Base-by-base conservation (phyloP, 148 eudicot species). In the Arctostaphylos glauca region DNA sequence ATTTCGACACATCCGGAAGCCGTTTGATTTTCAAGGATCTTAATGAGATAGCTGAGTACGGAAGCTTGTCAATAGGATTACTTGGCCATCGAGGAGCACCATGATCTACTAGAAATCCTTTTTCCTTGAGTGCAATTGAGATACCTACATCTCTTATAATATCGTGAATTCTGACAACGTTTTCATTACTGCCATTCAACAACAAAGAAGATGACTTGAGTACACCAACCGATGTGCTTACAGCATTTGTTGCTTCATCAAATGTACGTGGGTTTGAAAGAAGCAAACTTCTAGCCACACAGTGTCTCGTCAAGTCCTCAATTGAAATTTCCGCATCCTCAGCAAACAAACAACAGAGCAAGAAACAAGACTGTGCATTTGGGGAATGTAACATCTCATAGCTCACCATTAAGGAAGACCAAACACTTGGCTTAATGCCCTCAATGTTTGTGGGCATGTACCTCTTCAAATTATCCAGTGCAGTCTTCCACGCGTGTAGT, bases 251-350 rank as follows among this genome's bases (percentile, higher is more conserved):
- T 31, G 38, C 38, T 31, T 31, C 38, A 31, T 31, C 38, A 31
- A 31, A 31, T 31, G 38, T 31, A 31, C 1, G 38, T 31, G 44
- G 9, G 2, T 48, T 77, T 38, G 8, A 1, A 31, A 0, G 2
- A 38, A 81, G 52, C 12, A 81, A 54, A 1, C 14, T 12, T 18
- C 70, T 6, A 21, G 81, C 85, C 46, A 52, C 31, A n/a, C 77
- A 68, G 49, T 49, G 46, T n/a, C 59, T 59, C 21, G 58, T 9
- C 78, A 84, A 76, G 5, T 50, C 62, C 21, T 67, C 81, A 53
- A 84, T 48, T 4, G 54, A 0, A 53, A 81, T 84, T 4, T 76
- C 25, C 56, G 31, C 25, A 81, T 81, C 86, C 76, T 84, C 77
- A 3, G 15, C 55, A 48, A 81, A 81, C 55, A 81, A 46, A 23